A percentile compares a stretch with the other conserved stretches of the same genome.
Evolutionary conservation across 1,284 basidiomycete genomes (phyloP).

Genomic region (Cystobasidiaceae sp.): DNA sequence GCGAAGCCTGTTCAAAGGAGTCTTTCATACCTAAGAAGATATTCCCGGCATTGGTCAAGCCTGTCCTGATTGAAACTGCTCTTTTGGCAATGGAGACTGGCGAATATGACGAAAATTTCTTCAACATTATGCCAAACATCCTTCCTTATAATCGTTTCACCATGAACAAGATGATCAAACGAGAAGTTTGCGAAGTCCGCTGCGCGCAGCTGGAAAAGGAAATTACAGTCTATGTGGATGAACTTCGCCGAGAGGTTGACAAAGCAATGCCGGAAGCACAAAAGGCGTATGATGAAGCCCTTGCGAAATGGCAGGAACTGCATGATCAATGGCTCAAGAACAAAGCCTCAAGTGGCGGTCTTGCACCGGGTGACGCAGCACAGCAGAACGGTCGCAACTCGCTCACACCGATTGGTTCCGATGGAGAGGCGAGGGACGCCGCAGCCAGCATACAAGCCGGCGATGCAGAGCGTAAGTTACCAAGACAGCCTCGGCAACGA

Average conservation of each 20-base stretch:
- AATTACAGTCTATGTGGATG: not conserved
- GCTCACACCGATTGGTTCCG: constrained; percentile 20
- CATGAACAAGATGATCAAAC: constrained; percentile 37
- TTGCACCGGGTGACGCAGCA: not conserved
- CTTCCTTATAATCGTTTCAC: constrained; percentile 88
- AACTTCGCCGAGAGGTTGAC: not conserved
- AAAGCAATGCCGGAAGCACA: not conserved
- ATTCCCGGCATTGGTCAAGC: constrained; percentile 77
- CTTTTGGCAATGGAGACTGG: constrained; percentile 71
- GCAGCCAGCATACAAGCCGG: not conserved
- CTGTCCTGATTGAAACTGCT: constrained; percentile 64
- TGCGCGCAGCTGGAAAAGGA: constrained; percentile 3
- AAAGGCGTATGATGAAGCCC: constrained; percentile 19
- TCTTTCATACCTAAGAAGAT: constrained; percentile 51
- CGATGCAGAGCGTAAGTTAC: constrained; percentile 14
- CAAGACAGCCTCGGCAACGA: not conserved
- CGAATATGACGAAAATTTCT: constrained; percentile 87
- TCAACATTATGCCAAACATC: constrained; percentile 74
- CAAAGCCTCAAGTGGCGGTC: not conserved
- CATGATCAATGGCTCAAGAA: constrained; percentile 2
- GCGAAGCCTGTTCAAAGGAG: constrained; percentile 52
- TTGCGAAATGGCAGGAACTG: constrained; percentile 19
- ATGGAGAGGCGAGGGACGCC: constrained; percentile 6
- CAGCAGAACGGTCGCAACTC: constrained; percentile 10
- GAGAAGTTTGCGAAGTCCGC: constrained; percentile 20